A percentile compares a stretch with the other conserved stretches of the same genome.
phyloP scores from a whole-genome alignment of 129 eudicot species.

The Oenanthe sinensis region DNA sequence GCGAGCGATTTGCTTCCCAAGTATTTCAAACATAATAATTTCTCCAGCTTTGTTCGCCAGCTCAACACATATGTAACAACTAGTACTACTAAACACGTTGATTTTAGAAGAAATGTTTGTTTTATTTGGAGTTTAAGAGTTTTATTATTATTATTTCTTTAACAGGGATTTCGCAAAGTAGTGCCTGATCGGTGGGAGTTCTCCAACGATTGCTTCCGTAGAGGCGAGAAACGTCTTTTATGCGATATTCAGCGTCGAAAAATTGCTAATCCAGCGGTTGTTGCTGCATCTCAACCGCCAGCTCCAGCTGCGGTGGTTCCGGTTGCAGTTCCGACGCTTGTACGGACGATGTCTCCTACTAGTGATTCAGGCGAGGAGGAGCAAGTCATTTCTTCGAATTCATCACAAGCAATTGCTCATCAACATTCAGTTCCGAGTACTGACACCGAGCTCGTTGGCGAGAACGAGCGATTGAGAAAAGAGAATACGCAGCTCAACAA shows the following conservation, averaged over 20 bases:
- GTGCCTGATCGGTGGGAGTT: constrained; percentile 88
- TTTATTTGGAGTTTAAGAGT: too few species aligned
- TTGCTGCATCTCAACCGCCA: constrained; percentile 14
- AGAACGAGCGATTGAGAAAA: constrained; percentile 60
- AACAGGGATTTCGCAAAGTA: constrained; percentile 67
- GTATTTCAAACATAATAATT: constrained; percentile 79
- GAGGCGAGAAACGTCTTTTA: constrained; percentile 59
- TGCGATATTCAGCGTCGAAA: constrained; percentile 76
- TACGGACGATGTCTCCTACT: constrained; percentile 29
- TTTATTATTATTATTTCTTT: not conserved
- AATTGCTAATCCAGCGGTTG: constrained; percentile 15
- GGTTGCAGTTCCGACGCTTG: constrained; percentile 12
- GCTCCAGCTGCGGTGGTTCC: not conserved
- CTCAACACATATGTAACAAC: constrained; percentile 56
- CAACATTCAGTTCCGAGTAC: constrained; percentile 23
- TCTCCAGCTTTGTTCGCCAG: constrained; percentile 83
- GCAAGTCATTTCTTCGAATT: constrained; percentile 52
- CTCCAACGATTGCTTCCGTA: constrained; percentile 52
- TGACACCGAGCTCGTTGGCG: constrained; percentile 56
- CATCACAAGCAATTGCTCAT: constrained; percentile 42
- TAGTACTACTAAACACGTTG: too few species aligned
- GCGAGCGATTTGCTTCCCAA: constrained; percentile 58
- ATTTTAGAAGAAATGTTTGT: too few species aligned
- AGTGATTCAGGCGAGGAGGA: constrained; percentile 65
- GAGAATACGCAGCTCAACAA: constrained; percentile 69